phyloP scores from a whole-genome alignment of 164 flowering plant species.

The Kingdonia uniflora region DNA sequence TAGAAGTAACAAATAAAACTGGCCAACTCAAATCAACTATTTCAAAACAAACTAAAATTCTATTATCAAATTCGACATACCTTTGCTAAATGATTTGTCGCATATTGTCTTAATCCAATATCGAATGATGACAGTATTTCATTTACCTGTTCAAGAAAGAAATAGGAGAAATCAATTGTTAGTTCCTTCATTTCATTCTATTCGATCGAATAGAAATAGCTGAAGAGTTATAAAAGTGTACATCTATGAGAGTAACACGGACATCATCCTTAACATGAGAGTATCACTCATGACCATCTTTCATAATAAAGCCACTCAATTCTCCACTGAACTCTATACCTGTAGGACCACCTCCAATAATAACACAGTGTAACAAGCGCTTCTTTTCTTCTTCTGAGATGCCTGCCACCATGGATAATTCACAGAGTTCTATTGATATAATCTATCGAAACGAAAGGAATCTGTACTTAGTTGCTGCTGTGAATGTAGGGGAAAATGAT shows the following conservation, averaged over 20 bases:
- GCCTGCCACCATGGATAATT: constrained; percentile 31
- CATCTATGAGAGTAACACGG: constrained; percentile 80
- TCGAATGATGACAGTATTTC: constrained; percentile 89
- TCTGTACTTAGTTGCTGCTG: no score
- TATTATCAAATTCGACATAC: constrained; percentile 18
- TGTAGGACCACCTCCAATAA: constrained; percentile 89
- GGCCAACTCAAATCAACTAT: no score
- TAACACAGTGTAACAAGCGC: constrained; percentile 70
- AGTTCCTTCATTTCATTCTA: background rate
- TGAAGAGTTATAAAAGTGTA: constrained; percentile 8
- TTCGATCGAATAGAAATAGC: no score
- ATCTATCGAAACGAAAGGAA: no score
- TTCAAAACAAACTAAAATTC: no score
- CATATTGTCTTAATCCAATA: constrained; percentile 58
- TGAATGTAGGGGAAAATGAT: no score
- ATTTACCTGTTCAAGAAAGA: constrained; percentile 45
- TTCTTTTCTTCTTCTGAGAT: constrained; percentile 65
- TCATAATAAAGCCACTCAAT: constrained; percentile 74
- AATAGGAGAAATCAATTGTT: background rate
- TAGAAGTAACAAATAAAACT: background rate
- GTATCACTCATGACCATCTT: constrained; percentile 56
- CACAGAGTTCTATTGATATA: no score
- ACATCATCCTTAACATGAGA: constrained; percentile 73
- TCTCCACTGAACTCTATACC: constrained; percentile 94
- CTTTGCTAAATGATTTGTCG: constrained; percentile 67